Percentiles rank a stretch among this genome's conserved stretches.
Conservation (phyloP, 495 filamentous ascomycete species). For the Penicillium pancosmium region DNA sequence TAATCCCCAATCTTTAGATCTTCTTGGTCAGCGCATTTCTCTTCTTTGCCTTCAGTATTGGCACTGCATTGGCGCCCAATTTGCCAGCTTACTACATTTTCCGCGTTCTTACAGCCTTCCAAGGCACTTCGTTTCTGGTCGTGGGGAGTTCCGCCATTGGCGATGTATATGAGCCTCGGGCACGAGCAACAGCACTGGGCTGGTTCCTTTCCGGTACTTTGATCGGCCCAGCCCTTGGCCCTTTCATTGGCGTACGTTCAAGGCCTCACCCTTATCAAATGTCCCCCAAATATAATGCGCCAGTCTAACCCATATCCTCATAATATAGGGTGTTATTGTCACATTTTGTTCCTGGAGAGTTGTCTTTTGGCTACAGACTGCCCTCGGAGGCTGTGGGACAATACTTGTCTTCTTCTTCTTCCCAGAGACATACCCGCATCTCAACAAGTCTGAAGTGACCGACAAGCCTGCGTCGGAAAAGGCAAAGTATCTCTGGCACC, state of each 20-base stretch:
- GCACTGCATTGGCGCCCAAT: slow-evolving; percentile 68
- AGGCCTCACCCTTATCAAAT: background rate
- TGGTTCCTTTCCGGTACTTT: slow-evolving; percentile 72
- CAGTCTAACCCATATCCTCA: background rate
- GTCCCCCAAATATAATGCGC: background rate
- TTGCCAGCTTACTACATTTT: slow-evolving; percentile 70
- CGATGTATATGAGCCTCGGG: slow-evolving; percentile 65
- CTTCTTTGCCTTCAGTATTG: slow-evolving; percentile 66
- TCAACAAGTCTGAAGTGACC: slow-evolving; percentile 55
- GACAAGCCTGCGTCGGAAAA: slow-evolving; percentile 52
- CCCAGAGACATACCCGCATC: slow-evolving; percentile 69
- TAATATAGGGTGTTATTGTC: slow-evolving; percentile 61
- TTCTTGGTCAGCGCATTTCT: slow-evolving; percentile 57
- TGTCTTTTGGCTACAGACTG: slow-evolving; percentile 75
- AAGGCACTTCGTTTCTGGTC: slow-evolving; percentile 70
- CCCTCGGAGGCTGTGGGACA: slow-evolving; percentile 57
- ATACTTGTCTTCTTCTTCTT: slow-evolving; percentile 65
- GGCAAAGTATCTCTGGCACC: slow-evolving; percentile 53
- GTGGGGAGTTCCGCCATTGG: slow-evolving; percentile 67
- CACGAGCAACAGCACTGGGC: slow-evolving; percentile 67
- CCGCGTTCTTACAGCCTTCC: slow-evolving; percentile 68
- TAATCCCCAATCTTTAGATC: slow-evolving; percentile 42
- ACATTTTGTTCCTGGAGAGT: slow-evolving; percentile 69
- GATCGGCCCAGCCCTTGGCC: slow-evolving; percentile 71
- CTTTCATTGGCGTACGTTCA: slow-evolving; percentile 56